A percentile compares a stretch with the other conserved stretches of the same genome.
Conservation (phyloP, 2,329 filamentous ascomycete species). For the Fusarium penzigii region DNA sequence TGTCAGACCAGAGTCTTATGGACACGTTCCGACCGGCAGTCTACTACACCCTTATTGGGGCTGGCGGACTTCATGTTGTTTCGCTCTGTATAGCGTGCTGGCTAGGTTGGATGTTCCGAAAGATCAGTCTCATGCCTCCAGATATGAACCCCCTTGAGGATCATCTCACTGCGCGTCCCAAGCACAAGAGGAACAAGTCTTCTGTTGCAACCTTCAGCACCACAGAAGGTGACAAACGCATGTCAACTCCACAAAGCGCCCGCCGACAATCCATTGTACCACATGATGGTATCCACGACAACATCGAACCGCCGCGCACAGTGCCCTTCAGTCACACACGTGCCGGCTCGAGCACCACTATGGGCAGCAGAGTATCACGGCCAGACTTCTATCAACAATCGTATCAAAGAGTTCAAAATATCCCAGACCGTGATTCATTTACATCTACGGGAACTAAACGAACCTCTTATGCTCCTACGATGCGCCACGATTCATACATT, state of each 20-base stretch:
- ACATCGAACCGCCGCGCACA: constrained; percentile 50
- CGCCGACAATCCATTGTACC: constrained; percentile 45
- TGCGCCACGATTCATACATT: constrained; percentile 47
- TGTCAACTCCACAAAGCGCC: constrained; percentile 47
- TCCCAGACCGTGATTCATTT: constrained; percentile 45
- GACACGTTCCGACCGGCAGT: constrained; percentile 64
- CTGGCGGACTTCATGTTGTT: constrained; percentile 68
- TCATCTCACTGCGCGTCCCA: constrained; percentile 71
- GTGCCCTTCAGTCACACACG: constrained; percentile 84
- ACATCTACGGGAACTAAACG: constrained; percentile 49
- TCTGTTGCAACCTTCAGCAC: constrained; percentile 51
- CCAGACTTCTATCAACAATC: constrained; percentile 53
- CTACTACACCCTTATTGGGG: constrained; percentile 66
- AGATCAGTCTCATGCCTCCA: constrained; percentile 79
- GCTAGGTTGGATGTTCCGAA: constrained; percentile 76
- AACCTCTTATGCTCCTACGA: constrained; percentile 42
- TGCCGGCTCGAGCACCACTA: constrained; percentile 59
- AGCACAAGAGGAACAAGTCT: constrained; percentile 74
- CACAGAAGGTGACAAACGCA: constrained; percentile 58
- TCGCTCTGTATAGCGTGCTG: constrained; percentile 73
- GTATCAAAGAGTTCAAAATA: constrained; percentile 50
- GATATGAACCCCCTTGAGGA: constrained; percentile 95
- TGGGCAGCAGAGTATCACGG: constrained; percentile 55
- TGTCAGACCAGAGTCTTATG: constrained; percentile 56
- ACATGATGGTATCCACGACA: constrained; percentile 48